phyloP scores from a whole-genome alignment of 2,329 filamentous ascomycete genomes.

The Cryphonectria parasitica region DNA sequence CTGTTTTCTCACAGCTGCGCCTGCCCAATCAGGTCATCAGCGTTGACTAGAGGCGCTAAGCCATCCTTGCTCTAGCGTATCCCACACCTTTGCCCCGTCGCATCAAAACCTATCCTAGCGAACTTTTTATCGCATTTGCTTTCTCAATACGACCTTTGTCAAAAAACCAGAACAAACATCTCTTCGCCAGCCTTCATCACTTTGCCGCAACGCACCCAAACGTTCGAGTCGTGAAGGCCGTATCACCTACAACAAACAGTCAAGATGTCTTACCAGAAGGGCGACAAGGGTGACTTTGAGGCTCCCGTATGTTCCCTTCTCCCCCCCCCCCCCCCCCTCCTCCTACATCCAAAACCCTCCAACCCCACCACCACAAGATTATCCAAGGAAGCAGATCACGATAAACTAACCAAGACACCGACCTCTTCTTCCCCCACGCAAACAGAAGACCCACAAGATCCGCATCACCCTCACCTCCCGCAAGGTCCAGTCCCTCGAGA shows the following conservation, averaged over 20 bases:
- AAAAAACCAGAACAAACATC: conserved; percentile 32
- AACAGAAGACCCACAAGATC: conserved; percentile 92
- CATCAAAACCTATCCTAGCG: conserved; percentile 13
- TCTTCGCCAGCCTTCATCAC: conserved; percentile 66
- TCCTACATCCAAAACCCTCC: no score
- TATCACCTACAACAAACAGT: conserved; percentile 38
- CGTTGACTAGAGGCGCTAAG: not conserved
- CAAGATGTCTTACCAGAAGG: conserved; percentile 93
- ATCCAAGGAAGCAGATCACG: not conserved
- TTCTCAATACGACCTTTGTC: conserved; percentile 12
- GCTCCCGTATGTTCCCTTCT: conserved; percentile 66
- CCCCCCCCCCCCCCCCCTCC: not conserved
- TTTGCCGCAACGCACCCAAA: conserved; percentile 69
- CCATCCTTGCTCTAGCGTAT: conserved; percentile 4
- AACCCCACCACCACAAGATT: not conserved
- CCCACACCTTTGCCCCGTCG: conserved; percentile 15
- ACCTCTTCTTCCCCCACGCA: conserved; percentile 19
- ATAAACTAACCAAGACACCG: not conserved
- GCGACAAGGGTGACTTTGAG: conserved; percentile 91
- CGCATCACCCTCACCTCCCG: conserved; percentile 95
- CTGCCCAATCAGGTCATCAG: not conserved
- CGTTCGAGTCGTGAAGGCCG: conserved; percentile 81
- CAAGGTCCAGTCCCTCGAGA: conserved; percentile 95
- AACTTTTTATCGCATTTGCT: conserved; percentile 19
- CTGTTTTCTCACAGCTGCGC: not conserved